Evolutionary conservation across 257 asterid species (phyloP).

Genomic region (Oldenlandia corymbosa): DNA sequence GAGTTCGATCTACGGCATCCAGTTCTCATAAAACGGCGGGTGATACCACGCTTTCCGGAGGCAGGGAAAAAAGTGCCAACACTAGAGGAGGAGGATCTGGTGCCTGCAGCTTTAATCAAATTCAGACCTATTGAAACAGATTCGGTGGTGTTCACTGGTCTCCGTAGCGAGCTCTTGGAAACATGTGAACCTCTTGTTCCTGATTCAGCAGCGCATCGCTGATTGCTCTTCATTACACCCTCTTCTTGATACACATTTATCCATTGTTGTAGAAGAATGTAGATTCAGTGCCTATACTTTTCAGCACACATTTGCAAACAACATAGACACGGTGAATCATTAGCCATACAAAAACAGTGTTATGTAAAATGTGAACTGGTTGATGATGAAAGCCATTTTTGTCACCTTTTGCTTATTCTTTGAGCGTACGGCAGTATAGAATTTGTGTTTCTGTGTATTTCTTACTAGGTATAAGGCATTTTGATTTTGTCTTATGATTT

Average conservation of each 20-base stretch:
- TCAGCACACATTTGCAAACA: background rate
- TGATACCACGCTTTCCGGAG: conserved; percentile 63
- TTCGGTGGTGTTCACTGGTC: conserved; percentile 67
- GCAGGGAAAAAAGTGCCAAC: conserved; percentile 45
- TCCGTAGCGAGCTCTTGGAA: conserved; percentile 65
- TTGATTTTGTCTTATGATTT: too few species aligned
- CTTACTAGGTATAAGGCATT: too few species aligned
- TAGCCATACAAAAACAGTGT: background rate
- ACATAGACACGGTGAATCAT: background rate
- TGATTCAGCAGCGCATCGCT: conserved; percentile 35
- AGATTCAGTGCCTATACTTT: background rate
- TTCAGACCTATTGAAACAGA: conserved; percentile 76
- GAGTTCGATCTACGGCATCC: conserved; percentile 81
- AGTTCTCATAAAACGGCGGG: conserved; percentile 49
- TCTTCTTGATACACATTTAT: background rate
- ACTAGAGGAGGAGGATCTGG: conserved; percentile 83
- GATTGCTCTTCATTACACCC: background rate
- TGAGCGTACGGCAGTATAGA: background rate
- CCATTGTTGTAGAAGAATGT: background rate
- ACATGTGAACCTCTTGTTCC: conserved; percentile 63
- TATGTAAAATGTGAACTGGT: background rate
- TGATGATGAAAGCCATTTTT: background rate
- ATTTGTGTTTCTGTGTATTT: too few species aligned
- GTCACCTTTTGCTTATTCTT: background rate
- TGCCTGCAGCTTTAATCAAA: conserved; percentile 84